Conservation (phyloP, 371 early-diverging fungal genomes). For the Mortierella sp. region DNA sequence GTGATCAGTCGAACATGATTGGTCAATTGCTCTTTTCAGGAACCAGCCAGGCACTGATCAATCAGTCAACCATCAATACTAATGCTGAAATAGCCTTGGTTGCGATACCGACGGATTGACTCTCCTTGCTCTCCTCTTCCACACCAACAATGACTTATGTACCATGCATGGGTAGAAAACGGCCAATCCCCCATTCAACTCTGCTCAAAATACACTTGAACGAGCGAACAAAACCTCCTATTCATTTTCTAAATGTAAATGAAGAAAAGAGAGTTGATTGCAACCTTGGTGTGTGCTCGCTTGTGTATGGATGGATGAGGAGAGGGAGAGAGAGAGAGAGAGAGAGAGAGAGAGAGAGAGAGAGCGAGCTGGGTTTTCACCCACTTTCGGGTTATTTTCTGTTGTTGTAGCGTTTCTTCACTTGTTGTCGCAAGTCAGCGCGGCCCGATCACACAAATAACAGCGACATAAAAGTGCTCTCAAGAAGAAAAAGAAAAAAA, state of each 20-base stretch:
- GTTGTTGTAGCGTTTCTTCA: neutral
- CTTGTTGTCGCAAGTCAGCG: neutral
- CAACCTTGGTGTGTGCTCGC: neutral
- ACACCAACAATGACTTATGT: neutral
- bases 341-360: neutral
- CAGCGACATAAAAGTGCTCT: neutral
- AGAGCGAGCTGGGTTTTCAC: neutral
- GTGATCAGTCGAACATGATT: neutral
- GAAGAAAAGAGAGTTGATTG: neutral
- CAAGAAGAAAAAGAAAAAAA: slow-evolving; percentile 1
- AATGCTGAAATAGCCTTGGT: neutral
- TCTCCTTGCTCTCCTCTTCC: neutral
- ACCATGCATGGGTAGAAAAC: neutral
- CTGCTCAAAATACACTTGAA: neutral
- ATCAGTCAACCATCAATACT: neutral
- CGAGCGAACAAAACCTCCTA: neutral
- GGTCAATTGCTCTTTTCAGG: slow-evolving; percentile 7
- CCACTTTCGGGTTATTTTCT: neutral
- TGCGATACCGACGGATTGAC: neutral
- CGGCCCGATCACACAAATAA: slow-evolving; percentile 4
- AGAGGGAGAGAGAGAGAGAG: neutral
- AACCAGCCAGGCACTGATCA: neutral
- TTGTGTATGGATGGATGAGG: neutral
- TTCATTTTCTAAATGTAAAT: neutral
- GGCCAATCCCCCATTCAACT: neutral